phyloP scores from a whole-genome alignment of 225 moss, liverwort and hornwort species.

The Bryoerythrophyllum caledonicum region DNA sequence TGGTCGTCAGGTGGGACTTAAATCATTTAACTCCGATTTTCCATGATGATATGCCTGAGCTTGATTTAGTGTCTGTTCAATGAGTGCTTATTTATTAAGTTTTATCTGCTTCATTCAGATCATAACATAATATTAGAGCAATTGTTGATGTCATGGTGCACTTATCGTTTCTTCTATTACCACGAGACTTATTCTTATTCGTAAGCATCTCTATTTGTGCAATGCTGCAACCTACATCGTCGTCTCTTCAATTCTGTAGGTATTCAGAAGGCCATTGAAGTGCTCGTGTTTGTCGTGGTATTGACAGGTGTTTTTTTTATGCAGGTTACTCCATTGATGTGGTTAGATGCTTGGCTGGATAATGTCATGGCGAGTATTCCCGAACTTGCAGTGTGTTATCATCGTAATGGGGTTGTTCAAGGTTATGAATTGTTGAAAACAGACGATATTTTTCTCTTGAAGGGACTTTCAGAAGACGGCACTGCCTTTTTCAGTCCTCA shows the following conservation, averaged over 20 bases:
- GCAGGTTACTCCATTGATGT: conserved; percentile 93
- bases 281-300: background rate
- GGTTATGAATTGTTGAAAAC: conserved; percentile 97
- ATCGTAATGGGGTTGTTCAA: conserved; percentile 95
- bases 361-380: conserved; percentile 99
- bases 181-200: background rate
- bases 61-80: conserved; percentile 20
- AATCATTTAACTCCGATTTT: background rate
- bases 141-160: background rate
- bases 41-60: conserved; percentile 9
- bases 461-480: conserved; percentile 92
- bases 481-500: conserved; percentile 92
- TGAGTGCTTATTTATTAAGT: background rate
- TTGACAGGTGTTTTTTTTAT: conserved; percentile 4
- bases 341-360: conserved; percentile 98
- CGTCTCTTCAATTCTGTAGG: background rate
- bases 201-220: background rate
- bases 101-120: background rate
- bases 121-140: background rate
- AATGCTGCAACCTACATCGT: background rate
- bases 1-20: conserved; percentile 75
- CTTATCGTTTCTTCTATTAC: background rate
- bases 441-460: conserved; percentile 93
- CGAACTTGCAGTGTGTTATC: conserved; percentile 93
- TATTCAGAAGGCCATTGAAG: background rate